phyloP scores from a whole-genome alignment of 805 yeast genomes.

The Cyberlindnera xishuangbannaensis region DNA sequence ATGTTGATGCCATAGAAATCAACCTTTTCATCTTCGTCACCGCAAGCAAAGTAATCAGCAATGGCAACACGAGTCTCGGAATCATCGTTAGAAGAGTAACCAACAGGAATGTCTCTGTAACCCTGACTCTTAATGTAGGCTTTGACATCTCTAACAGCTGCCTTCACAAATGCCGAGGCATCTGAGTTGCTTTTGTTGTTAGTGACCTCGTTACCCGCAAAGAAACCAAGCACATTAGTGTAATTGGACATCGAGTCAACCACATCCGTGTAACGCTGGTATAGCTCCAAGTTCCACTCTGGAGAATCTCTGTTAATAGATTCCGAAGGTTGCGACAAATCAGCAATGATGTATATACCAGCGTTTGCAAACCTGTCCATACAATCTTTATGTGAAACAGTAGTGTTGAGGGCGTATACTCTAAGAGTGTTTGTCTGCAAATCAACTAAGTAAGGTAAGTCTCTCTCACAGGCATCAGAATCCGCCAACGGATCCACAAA shows the following conservation, averaged over 20 bases:
- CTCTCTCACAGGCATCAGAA: conserved; percentile 57
- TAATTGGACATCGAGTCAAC: conserved; percentile 68
- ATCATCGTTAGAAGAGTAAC: conserved; percentile 85
- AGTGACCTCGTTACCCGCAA: conserved; percentile 89
- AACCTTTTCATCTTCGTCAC: conserved; percentile 48
- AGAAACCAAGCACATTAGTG: conserved; percentile 76
- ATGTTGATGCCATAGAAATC: conserved; percentile 86
- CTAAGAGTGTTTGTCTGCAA: conserved; percentile 64
- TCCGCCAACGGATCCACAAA: conserved; percentile 66
- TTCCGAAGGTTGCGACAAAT: conserved; percentile 66
- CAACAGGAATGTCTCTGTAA: conserved; percentile 76
- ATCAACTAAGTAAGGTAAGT: conserved; percentile 57
- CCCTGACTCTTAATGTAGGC: conserved; percentile 56
- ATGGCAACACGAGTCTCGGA: conserved; percentile 60
- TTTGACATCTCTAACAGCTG: conserved; percentile 80
- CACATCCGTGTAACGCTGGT: conserved; percentile 66
- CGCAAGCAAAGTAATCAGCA: conserved; percentile 81
- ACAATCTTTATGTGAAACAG: conserved; percentile 61
- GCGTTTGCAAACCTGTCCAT: conserved; percentile 65
- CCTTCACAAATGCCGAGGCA: conserved; percentile 83
- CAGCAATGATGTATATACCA: conserved; percentile 82
- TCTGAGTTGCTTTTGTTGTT: conserved; percentile 67
- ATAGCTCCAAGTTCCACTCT: conserved; percentile 60
- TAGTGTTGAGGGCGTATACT: conserved; percentile 71
- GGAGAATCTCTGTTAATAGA: conserved; percentile 72